A percentile compares a stretch with the other conserved stretches of the same genome.
phyloP scores from a whole-genome alignment of 2,329 filamentous ascomycete genomes.

The Berkeleyomyces rouxiae region DNA sequence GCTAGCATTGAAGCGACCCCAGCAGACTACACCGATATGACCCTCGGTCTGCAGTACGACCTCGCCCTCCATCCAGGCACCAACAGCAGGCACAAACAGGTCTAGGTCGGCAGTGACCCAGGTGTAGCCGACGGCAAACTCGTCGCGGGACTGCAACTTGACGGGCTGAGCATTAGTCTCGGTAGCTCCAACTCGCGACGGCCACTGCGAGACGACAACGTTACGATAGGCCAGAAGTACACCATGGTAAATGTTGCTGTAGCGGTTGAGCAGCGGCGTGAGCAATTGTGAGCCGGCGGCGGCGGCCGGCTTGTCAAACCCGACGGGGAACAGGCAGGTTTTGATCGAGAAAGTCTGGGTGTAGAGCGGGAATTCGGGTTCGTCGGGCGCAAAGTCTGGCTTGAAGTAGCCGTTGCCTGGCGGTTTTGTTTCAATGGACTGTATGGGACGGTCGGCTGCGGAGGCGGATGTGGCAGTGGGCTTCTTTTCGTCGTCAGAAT shows the following conservation, averaged over 20 bases:
- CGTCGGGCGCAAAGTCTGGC: slow-evolving; percentile 22
- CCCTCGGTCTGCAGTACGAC: slow-evolving; percentile 79
- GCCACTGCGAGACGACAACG: slow-evolving; percentile 44
- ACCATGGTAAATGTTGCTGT: slow-evolving; percentile 54
- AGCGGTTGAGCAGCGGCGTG: slow-evolving; percentile 57
- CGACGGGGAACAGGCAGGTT: slow-evolving; percentile 54
- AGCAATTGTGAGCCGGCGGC: slow-evolving; percentile 59
- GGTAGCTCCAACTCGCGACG: slow-evolving; percentile 33
- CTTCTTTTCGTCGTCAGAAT: slow-evolving; percentile 17
- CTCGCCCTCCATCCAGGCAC: slow-evolving; percentile 59
- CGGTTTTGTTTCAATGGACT: slow-evolving; percentile 18
- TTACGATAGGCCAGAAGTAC: slow-evolving; percentile 63
- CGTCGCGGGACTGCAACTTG: slow-evolving; percentile 43
- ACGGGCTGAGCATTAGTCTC: slow-evolving; percentile 30
- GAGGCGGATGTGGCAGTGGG: slow-evolving; percentile 18
- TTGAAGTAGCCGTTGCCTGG: slow-evolving; percentile 23
- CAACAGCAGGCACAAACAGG: slow-evolving; percentile 60
- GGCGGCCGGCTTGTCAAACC: slow-evolving; percentile 52
- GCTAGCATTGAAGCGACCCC: slow-evolving; percentile 81
- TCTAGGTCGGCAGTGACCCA: slow-evolving; percentile 83
- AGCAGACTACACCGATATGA: slow-evolving; percentile 75
- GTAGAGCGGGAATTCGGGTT: slow-evolving; percentile 51
- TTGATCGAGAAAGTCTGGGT: slow-evolving; percentile 68
- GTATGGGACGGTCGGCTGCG: slow-evolving; percentile 20
- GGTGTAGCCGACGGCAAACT: slow-evolving; percentile 72